Conservation (phyloP, 2,329 filamentous ascomycete genomes). For the Camillea tinctor region DNA sequence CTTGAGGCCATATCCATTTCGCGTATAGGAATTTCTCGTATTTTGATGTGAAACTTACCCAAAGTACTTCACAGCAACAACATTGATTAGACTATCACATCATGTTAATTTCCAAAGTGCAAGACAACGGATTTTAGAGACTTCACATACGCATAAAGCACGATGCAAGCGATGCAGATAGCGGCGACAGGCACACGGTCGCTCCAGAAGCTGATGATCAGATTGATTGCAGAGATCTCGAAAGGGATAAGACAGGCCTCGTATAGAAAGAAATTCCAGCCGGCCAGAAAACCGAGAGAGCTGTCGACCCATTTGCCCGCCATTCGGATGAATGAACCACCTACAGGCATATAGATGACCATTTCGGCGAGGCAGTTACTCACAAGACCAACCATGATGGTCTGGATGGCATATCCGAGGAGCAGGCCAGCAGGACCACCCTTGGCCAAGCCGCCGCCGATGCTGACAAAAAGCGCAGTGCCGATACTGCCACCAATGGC, state of each 20-base stretch:
- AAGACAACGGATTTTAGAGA: not conserved
- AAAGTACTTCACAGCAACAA: constrained; percentile 32
- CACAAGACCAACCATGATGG: constrained; percentile 53
- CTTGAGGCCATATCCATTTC: no score
- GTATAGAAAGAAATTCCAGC: constrained; percentile 45
- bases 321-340: constrained; percentile 62
- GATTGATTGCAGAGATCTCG: constrained; percentile 40
- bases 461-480: constrained; percentile 60
- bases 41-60: constrained; percentile 20
- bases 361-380: constrained; percentile 68
- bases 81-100: constrained; percentile 27
- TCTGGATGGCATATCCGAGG: constrained; percentile 57
- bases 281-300: constrained; percentile 57
- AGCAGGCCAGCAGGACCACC: constrained; percentile 54
- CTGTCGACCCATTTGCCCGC: constrained; percentile 66
- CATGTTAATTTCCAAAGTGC: constrained; percentile 9
- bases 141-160: constrained; percentile 40
- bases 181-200: constrained; percentile 44
- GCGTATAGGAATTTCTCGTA: no score
- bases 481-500: constrained; percentile 59
- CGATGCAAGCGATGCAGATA: constrained; percentile 41
- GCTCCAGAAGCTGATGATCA: constrained; percentile 47
- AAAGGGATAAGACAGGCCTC: constrained; percentile 41
- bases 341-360: constrained; percentile 60
- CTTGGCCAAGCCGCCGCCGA: constrained; percentile 53